Evolutionary conservation across 805 yeast species (phyloP).

Genomic region (Komagataella mondaviorum): DNA sequence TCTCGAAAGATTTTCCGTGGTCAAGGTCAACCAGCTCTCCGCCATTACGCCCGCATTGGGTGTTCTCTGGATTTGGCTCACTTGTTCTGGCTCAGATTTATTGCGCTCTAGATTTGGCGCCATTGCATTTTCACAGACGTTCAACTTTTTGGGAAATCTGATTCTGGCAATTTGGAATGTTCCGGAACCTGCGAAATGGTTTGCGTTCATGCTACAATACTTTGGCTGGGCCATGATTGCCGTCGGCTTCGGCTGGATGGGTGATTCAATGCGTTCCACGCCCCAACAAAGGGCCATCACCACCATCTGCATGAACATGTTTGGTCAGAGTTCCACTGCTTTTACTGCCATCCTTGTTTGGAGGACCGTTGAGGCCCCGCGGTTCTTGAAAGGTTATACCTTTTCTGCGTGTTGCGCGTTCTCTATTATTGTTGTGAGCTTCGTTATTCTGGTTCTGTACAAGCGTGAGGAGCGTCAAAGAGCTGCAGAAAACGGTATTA

Average conservation of each 20-base stretch:
- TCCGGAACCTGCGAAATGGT: constrained; percentile 46
- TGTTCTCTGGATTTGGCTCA: constrained; percentile 30
- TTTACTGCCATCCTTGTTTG: constrained; percentile 18
- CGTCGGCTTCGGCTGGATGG: constrained; percentile 42
- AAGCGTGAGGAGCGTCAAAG: background rate
- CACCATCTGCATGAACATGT: constrained; percentile 40
- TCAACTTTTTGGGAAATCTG: constrained; percentile 40
- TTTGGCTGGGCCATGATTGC: constrained; percentile 56
- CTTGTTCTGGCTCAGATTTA: constrained; percentile 38
- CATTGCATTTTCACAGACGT: constrained; percentile 34
- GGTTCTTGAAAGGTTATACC: constrained; percentile 38
- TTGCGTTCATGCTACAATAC: constrained; percentile 45
- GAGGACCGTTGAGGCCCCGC: constrained; percentile 46
- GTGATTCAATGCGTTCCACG: constrained; percentile 44
- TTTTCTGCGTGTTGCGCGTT: constrained; percentile 31
- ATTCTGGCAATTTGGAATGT: constrained; percentile 49
- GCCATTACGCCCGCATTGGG: constrained; percentile 50
- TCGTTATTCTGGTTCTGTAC: background rate
- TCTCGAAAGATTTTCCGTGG: constrained; percentile 26
- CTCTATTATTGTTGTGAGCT: background rate
- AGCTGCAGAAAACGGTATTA: constrained; percentile 1
- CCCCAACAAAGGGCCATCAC: constrained; percentile 41
- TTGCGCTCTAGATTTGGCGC: constrained; percentile 42
- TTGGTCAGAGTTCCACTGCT: constrained; percentile 25
- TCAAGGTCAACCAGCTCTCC: constrained; percentile 33